Base-by-base conservation (phyloP, 306 rosid species). In the Prunus davidiana region DNA sequence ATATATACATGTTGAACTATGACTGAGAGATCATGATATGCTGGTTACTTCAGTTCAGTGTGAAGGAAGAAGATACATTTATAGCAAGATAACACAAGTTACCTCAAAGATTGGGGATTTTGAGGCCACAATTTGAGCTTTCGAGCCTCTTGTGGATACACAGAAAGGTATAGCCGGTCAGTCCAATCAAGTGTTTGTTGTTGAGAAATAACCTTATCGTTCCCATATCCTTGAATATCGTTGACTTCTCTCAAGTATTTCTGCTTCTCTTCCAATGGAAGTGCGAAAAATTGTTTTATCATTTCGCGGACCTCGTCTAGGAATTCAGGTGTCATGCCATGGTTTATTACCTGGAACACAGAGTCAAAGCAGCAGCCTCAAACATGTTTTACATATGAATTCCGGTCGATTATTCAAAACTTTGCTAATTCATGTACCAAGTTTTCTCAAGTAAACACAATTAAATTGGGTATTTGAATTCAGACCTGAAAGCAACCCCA, bases 161-260 rank as follows among this genome's bases (percentile, higher is more conserved):
- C 80, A 4, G 45, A 69, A 11, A 89, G 77, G 82, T 78, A 87
- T n/a, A 91, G 6, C 45, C 86, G 78, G 77, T 89, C 93, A 20
- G 63, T 75, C 93, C 93, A 89, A 15, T 87, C 89, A 51, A 86
- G 87, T 43, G 68, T 82, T 83, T 90, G 91, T 1, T 84, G 47
- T 28, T 82, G 66, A 14, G 87, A 78, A 49, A 73, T 74, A 25
- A 86, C 77, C 6, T 8, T 25, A 69, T 87, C 89, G 20, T 71
- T 84, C 60, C 92, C 90, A 79, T 86, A 92, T 14, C 97, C 97
- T 86, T 93, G 89, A 8, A 75, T 4, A 0, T 24, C 60, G 16
- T 72, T 69, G 60, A 49, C 64, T 72, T 73, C 78, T 82, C 86
- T 79, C 49, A 72, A 75, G 67, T 69, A 86, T 47, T 83, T 85